Conservation (phyloP, 306 rosid species). For the Vachellia pachyceras region DNA sequence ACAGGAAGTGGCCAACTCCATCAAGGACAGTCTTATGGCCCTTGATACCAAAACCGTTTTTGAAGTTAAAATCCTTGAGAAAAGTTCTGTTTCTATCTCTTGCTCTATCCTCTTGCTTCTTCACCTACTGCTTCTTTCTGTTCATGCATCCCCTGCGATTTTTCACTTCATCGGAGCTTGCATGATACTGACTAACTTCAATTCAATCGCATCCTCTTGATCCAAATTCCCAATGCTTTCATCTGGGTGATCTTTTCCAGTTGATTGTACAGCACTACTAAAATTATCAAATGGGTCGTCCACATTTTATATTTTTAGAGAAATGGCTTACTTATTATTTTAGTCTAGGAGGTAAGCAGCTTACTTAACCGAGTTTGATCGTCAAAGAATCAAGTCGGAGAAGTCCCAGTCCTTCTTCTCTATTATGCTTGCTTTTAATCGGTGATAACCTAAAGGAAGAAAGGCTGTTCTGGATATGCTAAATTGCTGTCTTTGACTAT, state of each 20-base stretch:
- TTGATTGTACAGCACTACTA: slow-evolving; percentile 9
- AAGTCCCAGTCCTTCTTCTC: slow-evolving; percentile 2
- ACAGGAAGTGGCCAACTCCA: slow-evolving; percentile 83
- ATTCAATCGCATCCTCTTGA: slow-evolving; percentile 15
- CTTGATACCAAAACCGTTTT: slow-evolving; percentile 89
- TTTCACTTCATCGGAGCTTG: neutral
- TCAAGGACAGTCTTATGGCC: slow-evolving; percentile 82
- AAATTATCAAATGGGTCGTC: neutral
- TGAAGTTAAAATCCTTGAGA: slow-evolving; percentile 92
- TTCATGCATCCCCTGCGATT: neutral
- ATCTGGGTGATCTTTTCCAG: slow-evolving; percentile 30
- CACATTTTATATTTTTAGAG: neutral
- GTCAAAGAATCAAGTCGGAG: slow-evolving; percentile 23
- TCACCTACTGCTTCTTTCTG: neutral
- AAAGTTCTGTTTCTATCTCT: slow-evolving; percentile 52
- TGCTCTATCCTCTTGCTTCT: too few species aligned
- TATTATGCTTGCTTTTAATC: neutral
- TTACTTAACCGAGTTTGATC: slow-evolving; percentile 15
- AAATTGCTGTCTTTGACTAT: slow-evolving; percentile 14
- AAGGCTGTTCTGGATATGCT: slow-evolving; percentile 7
- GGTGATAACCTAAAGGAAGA: slow-evolving; percentile 14
- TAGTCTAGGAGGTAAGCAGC: slow-evolving; percentile 3
- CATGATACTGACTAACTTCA: slow-evolving; percentile 23
- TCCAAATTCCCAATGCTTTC: slow-evolving; percentile 33
- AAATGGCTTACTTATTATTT: neutral